Evolutionary conservation across 306 rosid species (phyloP), one percentile per base, ranked within the genome.

Genomic region (Chamaecrista fasciculata): DNA sequence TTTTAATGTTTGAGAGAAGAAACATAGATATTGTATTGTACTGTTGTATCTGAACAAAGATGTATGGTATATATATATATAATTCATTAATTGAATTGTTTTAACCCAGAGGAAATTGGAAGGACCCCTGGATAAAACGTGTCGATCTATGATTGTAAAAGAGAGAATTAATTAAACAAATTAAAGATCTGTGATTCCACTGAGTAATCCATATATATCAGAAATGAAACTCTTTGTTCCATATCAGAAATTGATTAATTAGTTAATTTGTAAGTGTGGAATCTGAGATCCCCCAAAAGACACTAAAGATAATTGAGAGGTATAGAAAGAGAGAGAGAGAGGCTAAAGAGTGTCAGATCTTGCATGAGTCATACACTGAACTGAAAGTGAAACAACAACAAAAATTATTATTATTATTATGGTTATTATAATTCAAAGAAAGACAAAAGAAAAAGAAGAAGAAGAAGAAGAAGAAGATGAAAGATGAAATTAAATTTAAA

Each of bases 1-100:
- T 67, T 66, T 20, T 52, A 33, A 65, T 69, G 68, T 51, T 50
- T 59, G 62, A 48, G 66, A 43, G 34, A 46, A 49, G 31, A 73
- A 74, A 67, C n/a, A n/a, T n/a, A 76, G 52, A 66, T 53, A 69
- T 58, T 21, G 36, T 31, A 62, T 61, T 65, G 73, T 82, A 79
- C 84, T 81, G 66, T 82, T 86, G 33, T 71, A 76, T 79, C 78
- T 31, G 21, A 15, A 18, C n/a, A n/a, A n/a, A n/a, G n/a, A n/a
- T n/a, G n/a, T n/a, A n/a, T n/a, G n/a, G n/a, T n/a, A 33, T 33
- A 33, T 33, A 33, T 33, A 33, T 5, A 0, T 33, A 39, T 29
- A 48, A 16, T 40, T 42, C 26, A 42, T 34, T 69, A 74, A 67
- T 33, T 33, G 36, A 33, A 33, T 33, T 61, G 60, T 53, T 51